phyloP scores from a whole-genome alignment of 2,329 filamentous ascomycete genomes.

The Phyllosticta ampelicida region DNA sequence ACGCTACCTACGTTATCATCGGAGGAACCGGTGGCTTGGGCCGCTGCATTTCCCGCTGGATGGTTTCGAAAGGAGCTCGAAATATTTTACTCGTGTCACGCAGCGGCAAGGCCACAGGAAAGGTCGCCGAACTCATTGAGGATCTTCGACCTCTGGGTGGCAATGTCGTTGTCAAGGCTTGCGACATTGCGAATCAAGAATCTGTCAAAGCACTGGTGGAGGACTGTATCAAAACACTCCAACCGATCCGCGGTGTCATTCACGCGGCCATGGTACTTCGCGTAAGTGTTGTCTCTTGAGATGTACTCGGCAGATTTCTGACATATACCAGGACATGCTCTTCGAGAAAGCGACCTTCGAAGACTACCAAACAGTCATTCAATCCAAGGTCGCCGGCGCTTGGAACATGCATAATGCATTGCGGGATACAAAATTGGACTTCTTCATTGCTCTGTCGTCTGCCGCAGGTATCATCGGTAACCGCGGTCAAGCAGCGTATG shows the following conservation, averaged over 20 bases:
- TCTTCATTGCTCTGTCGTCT: slow-evolving; percentile 15
- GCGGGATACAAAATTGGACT: slow-evolving; percentile 17
- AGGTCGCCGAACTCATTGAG: not conserved
- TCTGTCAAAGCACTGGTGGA: not conserved
- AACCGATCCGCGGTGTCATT: slow-evolving; percentile 18
- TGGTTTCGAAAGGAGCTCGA: slow-evolving; percentile 18
- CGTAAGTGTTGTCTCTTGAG: too few species aligned
- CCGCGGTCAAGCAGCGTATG: slow-evolving; percentile 22
- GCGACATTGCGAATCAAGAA: slow-evolving; percentile 6
- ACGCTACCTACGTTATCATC: slow-evolving; percentile 20
- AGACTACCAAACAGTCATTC: slow-evolving; percentile 11
- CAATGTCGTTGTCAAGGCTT: slow-evolving; percentile 1
- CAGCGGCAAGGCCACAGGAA: slow-evolving; percentile 1
- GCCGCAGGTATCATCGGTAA: slow-evolving; percentile 14
- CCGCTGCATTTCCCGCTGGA: slow-evolving; percentile 18
- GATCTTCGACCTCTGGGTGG: not conserved
- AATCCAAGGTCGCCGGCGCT: slow-evolving; percentile 22
- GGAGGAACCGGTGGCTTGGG: slow-evolving; percentile 22
- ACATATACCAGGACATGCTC: not conserved
- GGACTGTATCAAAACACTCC: not conserved
- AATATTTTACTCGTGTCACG: slow-evolving; percentile 18
- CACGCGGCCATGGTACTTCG: slow-evolving; percentile 21
- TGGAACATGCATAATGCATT: slow-evolving; percentile 17
- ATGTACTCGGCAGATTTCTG: not conserved
- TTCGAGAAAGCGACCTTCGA: slow-evolving; percentile 11